Conservation (phyloP, 73 alveolate genomes). For the Tetrahymena malaccensis region DNA sequence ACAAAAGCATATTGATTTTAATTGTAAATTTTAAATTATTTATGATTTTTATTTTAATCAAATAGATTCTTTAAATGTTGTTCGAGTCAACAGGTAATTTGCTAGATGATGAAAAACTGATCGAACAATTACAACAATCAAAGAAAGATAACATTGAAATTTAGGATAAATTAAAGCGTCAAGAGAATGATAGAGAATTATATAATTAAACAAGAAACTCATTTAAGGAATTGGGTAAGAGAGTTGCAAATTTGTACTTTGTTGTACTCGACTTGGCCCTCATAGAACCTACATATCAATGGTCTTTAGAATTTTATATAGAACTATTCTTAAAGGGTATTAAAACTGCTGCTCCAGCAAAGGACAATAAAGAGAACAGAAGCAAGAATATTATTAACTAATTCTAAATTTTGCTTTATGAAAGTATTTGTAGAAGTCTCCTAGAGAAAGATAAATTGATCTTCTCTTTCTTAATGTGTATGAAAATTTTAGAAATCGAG, state of each 20-base stretch:
- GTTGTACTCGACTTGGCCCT: constrained; percentile 63
- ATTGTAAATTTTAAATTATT: too few relatives aligned
- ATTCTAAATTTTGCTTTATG: constrained; percentile 54
- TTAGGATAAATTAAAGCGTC: constrained; percentile 49
- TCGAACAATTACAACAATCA: constrained; percentile 64
- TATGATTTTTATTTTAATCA: too few relatives aligned
- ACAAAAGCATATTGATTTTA: too few relatives aligned
- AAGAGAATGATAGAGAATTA: constrained; percentile 48
- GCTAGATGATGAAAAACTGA: constrained; percentile 73
- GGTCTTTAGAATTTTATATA: constrained; percentile 64
- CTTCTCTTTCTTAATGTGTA: constrained; percentile 75
- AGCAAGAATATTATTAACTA: constrained; percentile 62
- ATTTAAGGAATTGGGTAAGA: constrained; percentile 60
- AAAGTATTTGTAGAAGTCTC: constrained; percentile 82
- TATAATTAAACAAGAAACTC: constrained; percentile 51
- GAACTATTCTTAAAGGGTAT: constrained; percentile 51
- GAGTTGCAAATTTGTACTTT: constrained; percentile 78
- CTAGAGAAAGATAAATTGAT: constrained; percentile 89
- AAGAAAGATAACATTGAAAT: constrained; percentile 54
- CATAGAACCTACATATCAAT: constrained; percentile 77
- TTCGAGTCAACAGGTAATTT: constrained; percentile 53
- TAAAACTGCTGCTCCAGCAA: constrained; percentile 39
- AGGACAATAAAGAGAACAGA: constrained; percentile 50
- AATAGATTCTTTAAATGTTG: constrained; percentile 16
- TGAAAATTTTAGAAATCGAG: constrained; percentile 74